Base-by-base conservation (phyloP, 805 yeast genomes). In the Barnettozyma sucrosica region DNA sequence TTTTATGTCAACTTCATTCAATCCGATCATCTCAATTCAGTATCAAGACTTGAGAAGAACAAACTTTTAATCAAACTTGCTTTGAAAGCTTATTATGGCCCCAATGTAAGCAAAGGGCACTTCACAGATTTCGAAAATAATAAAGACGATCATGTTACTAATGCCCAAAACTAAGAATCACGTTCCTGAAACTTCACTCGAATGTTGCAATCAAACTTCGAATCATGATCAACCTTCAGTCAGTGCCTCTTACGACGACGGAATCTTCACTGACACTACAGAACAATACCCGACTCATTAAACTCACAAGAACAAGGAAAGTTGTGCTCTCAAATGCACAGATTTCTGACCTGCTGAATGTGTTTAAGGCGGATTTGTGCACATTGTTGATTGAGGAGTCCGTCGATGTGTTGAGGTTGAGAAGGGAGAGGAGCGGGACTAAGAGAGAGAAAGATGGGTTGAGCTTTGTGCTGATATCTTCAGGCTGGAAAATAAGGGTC, bases 311-410 rank as follows among this genome's bases (percentile, higher is more conserved):
- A 36, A 39, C 28, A 9, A 34, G 40, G 20, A 43, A 43, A 23
- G 47, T 58, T 0, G 47, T 55, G 33, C 43, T 59, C 9, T 57
- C 59, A 6, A 58, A 59, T 37, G 33, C 46, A 7, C 62, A 59
- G 44, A 38, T 58, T 4, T 9, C 36, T 5, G 48, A 51, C 10
- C 48, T 59, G 2, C 43, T 54, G 6, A 25, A 11, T 3, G 48
- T 48, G 1, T 33, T 59, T 16, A 54, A 52, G 33, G 53, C 52
- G 0, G 49, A 52, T 3, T 16, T 59, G 6, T 23, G 51, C 2
- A 30, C 46, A 6, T 2, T 55, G 4, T 33, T 59, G 34, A 38
- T 55, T 4, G 48, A 39, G 5, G 51, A 47, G 2, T 33, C 56
- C 1, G 37, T 53, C 1, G 64, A 57, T 18, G 24, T 43, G 7